Percentiles rank a stretch among this genome's conserved stretches.
These are phyloP conservation scores for Durio zibethinus DNA, from an alignment of 345 rosid species.

Conservation along the genomic window DNA sequence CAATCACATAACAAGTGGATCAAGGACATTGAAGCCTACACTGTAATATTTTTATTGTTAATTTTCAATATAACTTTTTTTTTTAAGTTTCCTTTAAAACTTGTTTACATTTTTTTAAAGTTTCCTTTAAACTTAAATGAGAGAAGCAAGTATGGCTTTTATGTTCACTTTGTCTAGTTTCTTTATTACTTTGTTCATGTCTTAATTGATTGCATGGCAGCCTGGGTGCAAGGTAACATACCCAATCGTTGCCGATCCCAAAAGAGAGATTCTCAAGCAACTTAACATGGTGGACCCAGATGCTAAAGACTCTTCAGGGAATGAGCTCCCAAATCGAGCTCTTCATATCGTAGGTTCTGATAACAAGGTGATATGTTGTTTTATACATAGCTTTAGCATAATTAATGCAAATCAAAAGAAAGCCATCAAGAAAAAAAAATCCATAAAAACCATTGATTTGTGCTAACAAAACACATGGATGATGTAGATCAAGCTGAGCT, in stretches of 20 bases:
- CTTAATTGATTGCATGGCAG: slow-evolving; percentile 25
- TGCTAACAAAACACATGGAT: too few relatives aligned
- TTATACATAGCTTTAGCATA: not conserved
- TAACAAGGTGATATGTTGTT: slow-evolving; percentile 35
- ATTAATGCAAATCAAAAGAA: not conserved
- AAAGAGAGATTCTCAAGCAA: slow-evolving; percentile 47
- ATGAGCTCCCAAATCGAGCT: slow-evolving; percentile 56
- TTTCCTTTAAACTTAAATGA: not conserved
- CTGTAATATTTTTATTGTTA: slow-evolving; percentile 25
- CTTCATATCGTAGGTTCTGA: slow-evolving; percentile 71
- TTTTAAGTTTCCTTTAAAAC: too few relatives aligned
- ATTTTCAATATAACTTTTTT: not conserved
- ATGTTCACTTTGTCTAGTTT: not conserved
- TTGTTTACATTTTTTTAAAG: not conserved
- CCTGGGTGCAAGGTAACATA: slow-evolving; percentile 60
- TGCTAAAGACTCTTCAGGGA: slow-evolving; percentile 43
- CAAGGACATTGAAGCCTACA: slow-evolving; percentile 70
- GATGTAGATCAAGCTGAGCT: slow-evolving; percentile 62
- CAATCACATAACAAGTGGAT: slow-evolving; percentile 64
- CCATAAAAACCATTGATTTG: not conserved
- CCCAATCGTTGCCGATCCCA: slow-evolving; percentile 70
- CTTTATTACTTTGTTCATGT: not conserved
- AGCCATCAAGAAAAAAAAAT: not conserved
- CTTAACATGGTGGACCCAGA: slow-evolving; percentile 86
- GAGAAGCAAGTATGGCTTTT: not conserved